A percentile compares a stretch with the other conserved stretches of the same genome.
Evolutionary conservation across 192 early-diverging fungal genomes (phyloP).

Genomic region (Phycomyces blakesleeanus): DNA sequence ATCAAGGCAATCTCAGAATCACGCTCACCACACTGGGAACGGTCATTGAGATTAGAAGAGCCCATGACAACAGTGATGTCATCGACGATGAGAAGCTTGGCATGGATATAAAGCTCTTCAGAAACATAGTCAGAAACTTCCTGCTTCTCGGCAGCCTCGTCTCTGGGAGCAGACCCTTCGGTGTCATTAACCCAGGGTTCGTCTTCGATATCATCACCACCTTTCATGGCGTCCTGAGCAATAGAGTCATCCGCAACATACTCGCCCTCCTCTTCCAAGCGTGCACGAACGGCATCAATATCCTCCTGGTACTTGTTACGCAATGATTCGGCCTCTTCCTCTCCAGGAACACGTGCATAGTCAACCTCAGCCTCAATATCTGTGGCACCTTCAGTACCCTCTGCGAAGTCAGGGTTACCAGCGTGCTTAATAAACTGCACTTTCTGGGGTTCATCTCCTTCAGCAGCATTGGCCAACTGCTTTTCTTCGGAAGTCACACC

Average conservation of each 20-base stretch:
- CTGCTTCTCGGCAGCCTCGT: conserved; percentile 7
- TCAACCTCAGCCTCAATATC: conserved; percentile 23
- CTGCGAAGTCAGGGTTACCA: conserved; percentile 28
- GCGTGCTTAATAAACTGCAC: conserved; percentile 17
- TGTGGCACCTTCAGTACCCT: conserved; percentile 15
- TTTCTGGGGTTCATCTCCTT: background rate
- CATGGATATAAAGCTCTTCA: conserved; percentile 87
- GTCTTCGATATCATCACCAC: conserved; percentile 16
- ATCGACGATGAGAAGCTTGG: conserved; percentile 85
- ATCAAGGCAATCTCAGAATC: conserved; percentile 88
- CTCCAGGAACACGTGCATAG: conserved; percentile 22
- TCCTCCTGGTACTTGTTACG: background rate
- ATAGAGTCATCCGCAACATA: conserved; percentile 11
- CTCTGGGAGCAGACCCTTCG: conserved; percentile 1
- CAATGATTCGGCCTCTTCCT: conserved; percentile 5
- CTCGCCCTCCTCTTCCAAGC: conserved; percentile 3
- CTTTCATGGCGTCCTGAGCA: conserved; percentile 26
- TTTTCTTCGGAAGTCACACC: conserved; percentile 19
- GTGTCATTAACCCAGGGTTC: conserved; percentile 30
- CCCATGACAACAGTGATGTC: conserved; percentile 82
- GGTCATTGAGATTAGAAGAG: conserved; percentile 90
- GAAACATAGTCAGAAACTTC: conserved; percentile 54
- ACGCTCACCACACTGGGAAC: conserved; percentile 80
- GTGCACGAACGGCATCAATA: background rate
- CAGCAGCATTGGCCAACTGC: conserved; percentile 8